Evolutionary conservation across 2,329 filamentous ascomycete genomes (phyloP).

Genomic region (Sclerotinia borealis): DNA sequence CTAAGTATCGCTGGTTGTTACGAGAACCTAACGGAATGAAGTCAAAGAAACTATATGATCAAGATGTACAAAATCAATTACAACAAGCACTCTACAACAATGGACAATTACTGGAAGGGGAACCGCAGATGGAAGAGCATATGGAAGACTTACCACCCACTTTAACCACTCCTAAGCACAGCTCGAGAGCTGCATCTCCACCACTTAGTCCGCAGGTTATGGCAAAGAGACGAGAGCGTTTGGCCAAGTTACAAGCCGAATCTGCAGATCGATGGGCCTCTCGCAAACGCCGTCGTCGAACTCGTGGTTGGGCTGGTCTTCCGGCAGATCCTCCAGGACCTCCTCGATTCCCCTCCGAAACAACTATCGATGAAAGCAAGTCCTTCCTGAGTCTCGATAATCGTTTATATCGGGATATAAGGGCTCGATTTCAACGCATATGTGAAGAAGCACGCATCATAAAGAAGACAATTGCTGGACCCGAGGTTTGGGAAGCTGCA

Average conservation of each 20-base stretch:
- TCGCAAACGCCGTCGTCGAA: slow-evolving; percentile 62
- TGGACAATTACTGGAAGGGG: slow-evolving; percentile 26
- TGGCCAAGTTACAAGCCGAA: slow-evolving; percentile 49
- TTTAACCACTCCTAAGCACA: slow-evolving; percentile 15
- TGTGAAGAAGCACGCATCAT: slow-evolving; percentile 61
- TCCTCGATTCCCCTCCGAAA: slow-evolving; percentile 75
- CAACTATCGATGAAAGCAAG: slow-evolving; percentile 73
- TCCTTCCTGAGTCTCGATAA: slow-evolving; percentile 59
- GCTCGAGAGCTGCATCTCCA: slow-evolving; percentile 25
- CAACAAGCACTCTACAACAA: slow-evolving; percentile 32
- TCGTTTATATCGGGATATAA: slow-evolving; percentile 55
- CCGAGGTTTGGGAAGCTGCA: slow-evolving; percentile 65
- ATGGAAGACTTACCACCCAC: slow-evolving; percentile 15
- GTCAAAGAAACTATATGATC: slow-evolving; percentile 33
- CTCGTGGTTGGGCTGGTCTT: slow-evolving; percentile 60
- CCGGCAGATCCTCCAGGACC: slow-evolving; percentile 62
- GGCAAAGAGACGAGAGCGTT: slow-evolving; percentile 47
- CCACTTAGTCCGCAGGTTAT: slow-evolving; percentile 42
- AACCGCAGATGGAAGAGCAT: slow-evolving; percentile 25
- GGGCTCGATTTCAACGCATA: slow-evolving; percentile 62
- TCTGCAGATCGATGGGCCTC: slow-evolving; percentile 56
- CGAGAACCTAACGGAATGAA: slow-evolving; percentile 55
- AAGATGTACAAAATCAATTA: slow-evolving; percentile 32
- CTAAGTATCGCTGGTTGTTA: slow-evolving; percentile 62
- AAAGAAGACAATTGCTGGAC: slow-evolving; percentile 71